These are phyloP conservation scores for Cynara cardunculus DNA, from an alignment of 129 eudicot species.

Conservation along the genomic window DNA sequence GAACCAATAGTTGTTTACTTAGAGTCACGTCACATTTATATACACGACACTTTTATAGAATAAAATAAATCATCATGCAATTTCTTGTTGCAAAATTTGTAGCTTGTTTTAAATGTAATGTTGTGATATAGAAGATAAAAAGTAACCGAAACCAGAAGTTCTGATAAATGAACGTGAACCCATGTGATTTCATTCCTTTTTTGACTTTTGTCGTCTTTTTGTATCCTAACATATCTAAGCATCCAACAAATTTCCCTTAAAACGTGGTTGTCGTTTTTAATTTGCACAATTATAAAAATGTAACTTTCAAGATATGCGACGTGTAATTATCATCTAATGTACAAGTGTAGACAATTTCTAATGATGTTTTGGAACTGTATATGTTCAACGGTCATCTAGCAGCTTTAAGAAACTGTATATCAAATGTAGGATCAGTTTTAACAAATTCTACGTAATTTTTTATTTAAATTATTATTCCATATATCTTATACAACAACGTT, in stretches of 20 bases:
- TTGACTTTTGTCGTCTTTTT: neutral
- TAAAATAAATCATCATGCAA: neutral
- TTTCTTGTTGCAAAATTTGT: neutral
- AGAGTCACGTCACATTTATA: neutral
- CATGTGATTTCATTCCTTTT: neutral
- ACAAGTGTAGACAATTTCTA: neutral
- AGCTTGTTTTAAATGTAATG: neutral
- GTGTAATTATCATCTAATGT: neutral
- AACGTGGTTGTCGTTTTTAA: neutral
- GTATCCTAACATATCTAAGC: neutral
- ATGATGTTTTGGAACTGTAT: neutral
- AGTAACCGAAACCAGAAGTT: neutral
- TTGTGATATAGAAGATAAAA: neutral
- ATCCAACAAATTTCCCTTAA: neutral
- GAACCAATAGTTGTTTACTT: neutral
- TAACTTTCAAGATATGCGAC: neutral
- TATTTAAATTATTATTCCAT: no score
- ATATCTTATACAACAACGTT: neutral
- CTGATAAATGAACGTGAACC: neutral
- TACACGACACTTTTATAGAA: neutral
- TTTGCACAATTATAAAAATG: neutral
- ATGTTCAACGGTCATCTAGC: neutral
- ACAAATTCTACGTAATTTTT: neutral
- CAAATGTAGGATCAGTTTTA: neutral
- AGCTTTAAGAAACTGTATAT: neutral